Base-by-base conservation (phyloP, 2,329 filamentous ascomycete species). In the Cladobotryum mycophilum region DNA sequence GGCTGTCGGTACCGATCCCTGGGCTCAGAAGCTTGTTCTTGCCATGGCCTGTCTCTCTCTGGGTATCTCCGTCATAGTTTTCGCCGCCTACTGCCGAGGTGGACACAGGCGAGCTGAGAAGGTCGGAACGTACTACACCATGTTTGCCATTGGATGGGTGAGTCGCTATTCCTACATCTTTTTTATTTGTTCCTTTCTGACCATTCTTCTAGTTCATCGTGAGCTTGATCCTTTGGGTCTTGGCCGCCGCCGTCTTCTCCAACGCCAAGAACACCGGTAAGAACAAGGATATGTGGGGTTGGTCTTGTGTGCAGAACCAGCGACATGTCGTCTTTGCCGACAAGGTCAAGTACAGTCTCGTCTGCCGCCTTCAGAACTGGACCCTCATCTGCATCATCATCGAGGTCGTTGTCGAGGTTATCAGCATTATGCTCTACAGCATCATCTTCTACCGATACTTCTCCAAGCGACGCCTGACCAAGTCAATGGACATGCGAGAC, bases 361-460 rank as follows among this genome's bases (percentile, higher is more conserved):
- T 97, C 58, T 99, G 93, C 75, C 86, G 92, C 61, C 82, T 99
- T 62, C 73, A 96, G 54, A 93, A 95, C 73, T 99, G 93, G 93
- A 81, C 86, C 38, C 79, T 99, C 56, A 87, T 99, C 67, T 99
- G 93, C 79, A 91, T 91, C 72, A 86, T 99, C 66, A 97, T 99
- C 67, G 93, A 99, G 71, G 79, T 99, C 59, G 88, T 96, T 55
- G 80, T 99, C 61, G 93, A 97, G 66, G 81, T 88, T 58, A 86
- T 97, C 64, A 89, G 88, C 65, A 95, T 99, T 67, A 76, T 84
- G 48, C 88, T 99, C 63, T 99, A 99, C 78, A 89, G 82, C 64
- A 80, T 96, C 65, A 84, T 96, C 67, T 96, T 97, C 77, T 97
- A 95, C 79, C 88, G 93, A 61, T 95, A 95, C 79, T 96, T 91